These are phyloP conservation scores for Nakaseomyces delphensis DNA, from an alignment of 1,139 yeast species.

Conservation along the genomic window DNA sequence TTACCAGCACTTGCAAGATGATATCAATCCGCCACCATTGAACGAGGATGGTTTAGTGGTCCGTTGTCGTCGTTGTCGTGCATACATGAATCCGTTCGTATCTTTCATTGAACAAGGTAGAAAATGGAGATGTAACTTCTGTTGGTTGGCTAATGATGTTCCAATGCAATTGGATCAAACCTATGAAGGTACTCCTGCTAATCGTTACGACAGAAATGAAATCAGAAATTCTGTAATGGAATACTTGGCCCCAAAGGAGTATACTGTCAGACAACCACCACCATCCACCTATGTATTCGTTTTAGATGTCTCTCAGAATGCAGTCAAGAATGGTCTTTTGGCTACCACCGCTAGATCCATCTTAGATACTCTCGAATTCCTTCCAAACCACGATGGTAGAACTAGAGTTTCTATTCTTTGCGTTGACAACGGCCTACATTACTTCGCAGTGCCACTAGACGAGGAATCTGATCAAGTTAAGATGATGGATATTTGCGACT, in stretches of 20 bases:
- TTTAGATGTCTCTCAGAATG: conserved; percentile 75
- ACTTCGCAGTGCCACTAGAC: conserved; percentile 60
- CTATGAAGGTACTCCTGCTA: conserved; percentile 36
- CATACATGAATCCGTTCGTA: conserved; percentile 88
- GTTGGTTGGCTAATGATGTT: conserved; percentile 81
- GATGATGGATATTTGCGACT: conserved; percentile 78
- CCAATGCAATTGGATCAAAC: conserved; percentile 77
- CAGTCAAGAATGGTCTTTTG: conserved; percentile 73
- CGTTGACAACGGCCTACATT: conserved; percentile 80
- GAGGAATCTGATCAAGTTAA: conserved; percentile 31
- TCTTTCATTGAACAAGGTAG: conserved; percentile 68
- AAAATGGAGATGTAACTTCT: conserved; percentile 94
- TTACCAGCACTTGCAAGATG: conserved; percentile 66
- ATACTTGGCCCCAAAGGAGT: conserved; percentile 89
- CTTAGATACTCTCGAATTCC: conserved; percentile 74
- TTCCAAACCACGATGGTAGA: conserved; percentile 79
- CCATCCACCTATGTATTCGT: conserved; percentile 84
- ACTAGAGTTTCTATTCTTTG: conserved; percentile 81
- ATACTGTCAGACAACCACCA: conserved; percentile 91
- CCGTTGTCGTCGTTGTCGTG: conserved; percentile 95
- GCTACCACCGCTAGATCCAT: conserved; percentile 85
- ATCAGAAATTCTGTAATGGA: conserved; percentile 82
- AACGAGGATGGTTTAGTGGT: conserved; percentile 70
- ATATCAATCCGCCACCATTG: conserved; percentile 61
- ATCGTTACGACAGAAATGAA: conserved; percentile 73